Base-by-base conservation (phyloP, 768 basidiomycete genomes). In the Naematelia encephala region DNA sequence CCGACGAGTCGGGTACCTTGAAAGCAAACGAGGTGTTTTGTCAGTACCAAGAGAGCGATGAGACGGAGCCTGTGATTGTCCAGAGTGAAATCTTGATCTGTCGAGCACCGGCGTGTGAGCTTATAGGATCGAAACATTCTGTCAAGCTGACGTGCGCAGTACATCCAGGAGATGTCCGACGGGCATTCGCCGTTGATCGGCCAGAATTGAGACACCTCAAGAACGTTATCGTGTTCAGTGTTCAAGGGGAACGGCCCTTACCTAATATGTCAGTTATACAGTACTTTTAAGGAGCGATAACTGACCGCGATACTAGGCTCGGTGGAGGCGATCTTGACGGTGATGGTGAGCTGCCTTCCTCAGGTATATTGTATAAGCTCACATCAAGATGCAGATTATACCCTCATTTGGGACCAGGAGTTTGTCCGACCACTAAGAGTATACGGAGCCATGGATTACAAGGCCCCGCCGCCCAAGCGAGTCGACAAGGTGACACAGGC, bases 281-380 rank as follows among this genome's bases (percentile, higher is more conserved):
- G 25, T 51, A 30, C 25, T 16, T 8, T 52, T 47, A 49, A 30
- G 21, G 21, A 10, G 14, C 27, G 16, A 21, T 25, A 16, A 48
- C 46, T 65, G 54, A 52, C 12, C 26, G 16, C n/a, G 23, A 43
- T n/a, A 28, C 19, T 13, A 74, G 72, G 70, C 62, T 76, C 0
- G 75, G 72, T 10, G 76, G 76, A 13, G 76, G 76, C 0, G 76
- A 77, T 56, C 64, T 76, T 0, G 75, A 76, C 27, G 75, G 75
- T 51, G 68, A 71, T 34, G 70, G 62, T 62, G 19, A 62, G 63
- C 49, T 25, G 14, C 22, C 2, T 25, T 16, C 19, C 21, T 14
- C 26, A 5, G 19, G 1, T 11, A 1, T 16, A 2, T 25, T 51
- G 3, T 0, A 42, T 44, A 21, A 26, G 56, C 54, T 44, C 12